Conservation (phyloP, 2,329 filamentous ascomycete species). For the Aspergillus texensis region DNA sequence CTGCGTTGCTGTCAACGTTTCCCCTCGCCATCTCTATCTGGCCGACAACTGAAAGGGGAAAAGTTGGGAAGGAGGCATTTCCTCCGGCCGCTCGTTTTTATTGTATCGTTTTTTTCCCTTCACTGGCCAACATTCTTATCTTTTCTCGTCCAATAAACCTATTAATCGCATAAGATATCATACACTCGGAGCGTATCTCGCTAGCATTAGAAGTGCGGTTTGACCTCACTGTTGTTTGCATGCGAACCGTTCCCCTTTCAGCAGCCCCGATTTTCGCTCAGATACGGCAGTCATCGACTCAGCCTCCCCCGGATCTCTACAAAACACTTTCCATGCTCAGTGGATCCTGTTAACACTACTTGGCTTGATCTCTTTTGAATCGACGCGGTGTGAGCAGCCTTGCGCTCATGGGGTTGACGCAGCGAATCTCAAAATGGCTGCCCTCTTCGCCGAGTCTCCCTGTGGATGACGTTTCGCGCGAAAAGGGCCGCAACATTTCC, state of each 20-base stretch:
- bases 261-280: not conserved
- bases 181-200: conserved; percentile 8
- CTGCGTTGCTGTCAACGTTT: conserved; percentile 29
- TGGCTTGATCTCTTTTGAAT: conserved; percentile 10
- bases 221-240: conserved; percentile 17
- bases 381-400: conserved; percentile 29
- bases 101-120: conserved; percentile 24
- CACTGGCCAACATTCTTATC: conserved; percentile 18
- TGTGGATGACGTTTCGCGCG: conserved; percentile 49
- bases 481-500: conserved; percentile 47
- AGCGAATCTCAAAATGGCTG: conserved; percentile 56
- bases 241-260: conserved; percentile 15
- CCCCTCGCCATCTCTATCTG: conserved; percentile 35
- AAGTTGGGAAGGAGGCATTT: conserved; percentile 45
- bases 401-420: conserved; percentile 56
- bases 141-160: conserved; percentile 14
- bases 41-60: conserved; percentile 32
- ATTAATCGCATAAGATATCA: conserved; percentile 7
- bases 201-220: conserved; percentile 5
- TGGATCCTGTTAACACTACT: conserved; percentile 15
- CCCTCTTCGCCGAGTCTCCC: conserved; percentile 50
- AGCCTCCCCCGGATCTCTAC: conserved; percentile 6
- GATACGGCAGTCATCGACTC: not conserved
- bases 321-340: conserved; percentile 12
- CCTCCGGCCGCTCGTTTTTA: conserved; percentile 46